These are phyloP conservation scores for Elsinoe fawcettii DNA, from an alignment of 2,329 filamentous ascomycete genomes.

Conservation along the genomic window DNA sequence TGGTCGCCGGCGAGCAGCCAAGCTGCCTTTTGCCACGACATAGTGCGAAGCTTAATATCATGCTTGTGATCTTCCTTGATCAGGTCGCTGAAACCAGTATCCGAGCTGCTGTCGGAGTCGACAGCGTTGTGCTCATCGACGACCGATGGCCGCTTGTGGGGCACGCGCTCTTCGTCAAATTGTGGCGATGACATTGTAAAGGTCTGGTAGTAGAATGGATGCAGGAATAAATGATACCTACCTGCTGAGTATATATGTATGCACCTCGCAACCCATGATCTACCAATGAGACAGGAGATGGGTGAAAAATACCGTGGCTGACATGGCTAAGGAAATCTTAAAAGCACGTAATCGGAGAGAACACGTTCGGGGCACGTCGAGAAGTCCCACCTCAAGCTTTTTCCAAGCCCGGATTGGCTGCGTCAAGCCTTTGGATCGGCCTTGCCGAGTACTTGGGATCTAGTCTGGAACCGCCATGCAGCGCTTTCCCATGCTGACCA, in stretches of 20 bases:
- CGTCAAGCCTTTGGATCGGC: neutral
- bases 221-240: neutral
- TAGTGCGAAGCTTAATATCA: conserved; percentile 47
- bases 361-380: neutral
- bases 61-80: conserved; percentile 36
- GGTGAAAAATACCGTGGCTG: neutral
- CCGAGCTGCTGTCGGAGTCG: conserved; percentile 20
- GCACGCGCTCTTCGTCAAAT: conserved; percentile 13
- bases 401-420: neutral
- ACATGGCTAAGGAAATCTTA: conserved; percentile 6
- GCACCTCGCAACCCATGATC: neutral
- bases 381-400: conserved; percentile 5
- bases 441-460: neutral
- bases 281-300: conserved; percentile 2
- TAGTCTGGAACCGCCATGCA: neutral
- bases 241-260: neutral
- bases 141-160: conserved; percentile 11
- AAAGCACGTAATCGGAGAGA: conserved; percentile 6
- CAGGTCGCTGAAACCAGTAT: conserved; percentile 23
- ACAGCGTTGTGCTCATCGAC: conserved; percentile 8
- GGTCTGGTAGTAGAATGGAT: neutral
- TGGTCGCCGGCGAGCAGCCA: conserved; percentile 43
- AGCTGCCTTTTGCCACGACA: conserved; percentile 47
- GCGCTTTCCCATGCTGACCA: neutral
- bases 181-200: conserved; percentile 12